Conservation (phyloP, 2,329 filamentous ascomycete genomes). For the Fusarium sp. region DNA sequence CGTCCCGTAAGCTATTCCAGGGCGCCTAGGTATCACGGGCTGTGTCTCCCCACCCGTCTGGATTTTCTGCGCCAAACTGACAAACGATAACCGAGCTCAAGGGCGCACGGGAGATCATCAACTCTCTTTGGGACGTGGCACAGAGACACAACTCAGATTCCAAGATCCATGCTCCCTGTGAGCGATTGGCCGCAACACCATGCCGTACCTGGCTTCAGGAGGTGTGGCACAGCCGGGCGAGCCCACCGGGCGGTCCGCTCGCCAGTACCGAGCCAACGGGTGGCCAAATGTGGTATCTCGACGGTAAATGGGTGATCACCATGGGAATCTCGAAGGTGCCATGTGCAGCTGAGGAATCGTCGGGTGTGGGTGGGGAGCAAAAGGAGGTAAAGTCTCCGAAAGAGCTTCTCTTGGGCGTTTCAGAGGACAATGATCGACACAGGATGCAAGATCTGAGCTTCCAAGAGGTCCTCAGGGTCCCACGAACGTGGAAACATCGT, state of each 20-base stretch:
- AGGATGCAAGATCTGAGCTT: slow-evolving; percentile 4
- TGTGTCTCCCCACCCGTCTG: background rate
- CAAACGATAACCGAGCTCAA: background rate
- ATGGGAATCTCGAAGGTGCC: slow-evolving; percentile 19
- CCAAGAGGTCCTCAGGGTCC: background rate
- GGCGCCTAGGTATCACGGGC: background rate
- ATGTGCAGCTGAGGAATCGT: slow-evolving; percentile 2
- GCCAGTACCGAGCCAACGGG: slow-evolving; percentile 1
- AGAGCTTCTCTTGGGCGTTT: background rate
- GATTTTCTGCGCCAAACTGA: background rate
- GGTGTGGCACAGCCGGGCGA: background rate
- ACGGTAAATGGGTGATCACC: slow-evolving; percentile 21
- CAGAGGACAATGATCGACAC: slow-evolving; percentile 26
- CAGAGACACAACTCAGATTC: slow-evolving; percentile 5
- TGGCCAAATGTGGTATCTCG: background rate
- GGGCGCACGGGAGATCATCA: slow-evolving; percentile 6
- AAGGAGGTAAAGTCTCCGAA: background rate
- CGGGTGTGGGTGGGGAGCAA: background rate
- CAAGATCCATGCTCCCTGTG: background rate
- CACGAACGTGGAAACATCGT: background rate
- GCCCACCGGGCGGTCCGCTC: background rate
- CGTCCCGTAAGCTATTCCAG: slow-evolving; percentile 1
- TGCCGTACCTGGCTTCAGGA: background rate
- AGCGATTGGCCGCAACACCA: background rate
- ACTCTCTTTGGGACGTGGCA: background rate